Evolutionary conservation across 164 flowering plant genomes (phyloP), one percentile per base, ranked within the genome.

Genomic region (Macadamia tetraphylla): DNA sequence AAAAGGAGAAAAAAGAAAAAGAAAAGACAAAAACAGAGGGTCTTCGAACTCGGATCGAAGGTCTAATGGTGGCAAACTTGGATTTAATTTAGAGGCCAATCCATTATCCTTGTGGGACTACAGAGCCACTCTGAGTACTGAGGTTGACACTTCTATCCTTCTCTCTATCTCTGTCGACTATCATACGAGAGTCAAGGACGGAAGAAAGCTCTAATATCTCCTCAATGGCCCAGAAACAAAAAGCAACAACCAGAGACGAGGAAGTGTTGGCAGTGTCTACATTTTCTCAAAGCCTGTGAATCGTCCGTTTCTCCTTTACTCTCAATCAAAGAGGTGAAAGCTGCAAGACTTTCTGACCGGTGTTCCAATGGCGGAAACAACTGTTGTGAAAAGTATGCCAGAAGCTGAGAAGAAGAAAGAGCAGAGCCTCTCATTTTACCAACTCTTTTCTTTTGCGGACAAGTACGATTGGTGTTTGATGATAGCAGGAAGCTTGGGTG

Each of bases 391-490:
- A 60, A 11, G 81, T 14, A 64, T 82, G 70, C 88, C 88, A 0
- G 92, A 84, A 30, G 83, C 85, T 18, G 91, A 91, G 87, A 91
- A 88, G 84, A 89, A 88, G 79, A 87, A 88, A 71, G 96, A 90
- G 70, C 88, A 90, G 72, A 92, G 88, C 66, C 68, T 94, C 48
- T 86, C 97, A 0, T 94, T 94, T 71, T 81, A 69, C 65, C 63
- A 92, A 80, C 90, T 94, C 12, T 95, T 95, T 78, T 84, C 94
- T 0, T 95, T 92, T 58, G 97, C 99, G 0, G 98, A 92, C 67
- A 83, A 81, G 72, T 87, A 79, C 63, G 99, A 95, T 72, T 86
- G 77, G 66, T 6, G 85, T 3, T 70, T 95, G 31, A 95, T 95
- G 99, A 61, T 60, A 32, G 18, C 71, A 12, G 99, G 99, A 3